Percentiles rank a stretch among this genome's conserved stretches.
phyloP scores from a whole-genome alignment of 805 yeast genomes.

The Kodamaea nitidulidarum region DNA sequence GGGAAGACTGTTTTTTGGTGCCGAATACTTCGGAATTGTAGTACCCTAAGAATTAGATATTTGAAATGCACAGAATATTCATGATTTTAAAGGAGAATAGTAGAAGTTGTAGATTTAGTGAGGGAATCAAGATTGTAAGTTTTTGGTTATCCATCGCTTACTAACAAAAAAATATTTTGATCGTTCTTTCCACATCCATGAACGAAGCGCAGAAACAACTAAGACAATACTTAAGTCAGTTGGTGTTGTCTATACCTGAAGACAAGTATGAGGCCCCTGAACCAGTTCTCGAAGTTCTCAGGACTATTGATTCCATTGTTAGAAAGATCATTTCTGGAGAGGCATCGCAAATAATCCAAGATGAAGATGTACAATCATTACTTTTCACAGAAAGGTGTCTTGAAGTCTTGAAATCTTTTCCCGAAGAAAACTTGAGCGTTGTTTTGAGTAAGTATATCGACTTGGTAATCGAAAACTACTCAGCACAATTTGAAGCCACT shows the following conservation, averaged over 20 bases:
- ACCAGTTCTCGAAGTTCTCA: slow-evolving; percentile 7
- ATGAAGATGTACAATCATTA: slow-evolving; percentile 16
- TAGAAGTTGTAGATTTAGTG: no score
- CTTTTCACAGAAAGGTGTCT: slow-evolving; percentile 15
- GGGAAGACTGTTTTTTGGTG: no score
- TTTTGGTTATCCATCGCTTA: neutral
- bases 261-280: slow-evolving; percentile 12
- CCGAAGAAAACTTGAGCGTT: slow-evolving; percentile 16
- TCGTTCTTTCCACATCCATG: neutral
- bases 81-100: no score
- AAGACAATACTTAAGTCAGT: slow-evolving; percentile 17
- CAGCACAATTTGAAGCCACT: slow-evolving; percentile 10
- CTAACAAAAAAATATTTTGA: neutral
- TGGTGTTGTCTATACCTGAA: slow-evolving; percentile 17
- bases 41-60: neutral
- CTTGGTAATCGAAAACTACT: slow-evolving; percentile 10
- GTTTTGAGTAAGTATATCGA: slow-evolving; percentile 18
- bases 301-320: slow-evolving; percentile 15
- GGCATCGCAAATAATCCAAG: slow-evolving; percentile 20
- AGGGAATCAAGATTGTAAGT: neutral
- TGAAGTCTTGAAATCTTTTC: slow-evolving; percentile 18
- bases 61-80: neutral
- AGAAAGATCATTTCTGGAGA: slow-evolving; percentile 21
- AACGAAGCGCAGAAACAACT: neutral
- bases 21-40: neutral